Base-by-base conservation (phyloP, 108 stramenopile genomes). In the Licmophora abbreviata region DNA sequence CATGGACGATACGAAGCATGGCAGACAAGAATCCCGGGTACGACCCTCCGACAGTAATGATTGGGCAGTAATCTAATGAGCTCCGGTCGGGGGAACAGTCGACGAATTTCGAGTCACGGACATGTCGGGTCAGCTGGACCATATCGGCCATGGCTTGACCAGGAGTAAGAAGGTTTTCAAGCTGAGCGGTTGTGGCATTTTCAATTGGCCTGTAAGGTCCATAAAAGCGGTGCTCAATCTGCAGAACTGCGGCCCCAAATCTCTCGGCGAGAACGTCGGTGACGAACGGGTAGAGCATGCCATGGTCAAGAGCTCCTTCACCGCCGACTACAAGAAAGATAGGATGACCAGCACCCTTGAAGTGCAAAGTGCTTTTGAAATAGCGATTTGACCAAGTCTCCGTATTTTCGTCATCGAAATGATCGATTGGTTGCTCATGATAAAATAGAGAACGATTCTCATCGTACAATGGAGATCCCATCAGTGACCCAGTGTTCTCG, bases 161-260 rank as follows among this genome's bases (percentile, higher is more conserved):
- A 0, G 81, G 76, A 17, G 67, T 68, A 25, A 76, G 49, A 26
- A 73, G 41, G 21, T 59, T 43, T 7, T 62, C 41, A 31, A 77
- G 45, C 42, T 71, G 66, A 3, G 29, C 21, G 10, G 47, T 46
- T 4, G 68, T 68, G 9, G 71, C 53, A 0, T 15, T 15, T 8
- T 45, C 40, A 29, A 76, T 33, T 0, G 87, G 82, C 33, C 65
- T 66, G 22, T 72, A 79, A 7, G 53, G 45, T 31, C 88, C 88
- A 58, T 90, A 90, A 42, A 85, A 90, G 0, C 88, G 77, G 61
- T 90, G 88, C 38, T 90, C 88, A 17, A 81, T 71, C 41, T 79
- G 56, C 15, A 90, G 30, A 4, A 85, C 79, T 20, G 64, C 72
- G 4, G 81, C 88, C 3, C 68, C 63, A 49, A 83, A 85, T 21